Base-by-base conservation (phyloP, 2,329 filamentous ascomycete species). In the Nothophaeocryptopus gaeumannii region DNA sequence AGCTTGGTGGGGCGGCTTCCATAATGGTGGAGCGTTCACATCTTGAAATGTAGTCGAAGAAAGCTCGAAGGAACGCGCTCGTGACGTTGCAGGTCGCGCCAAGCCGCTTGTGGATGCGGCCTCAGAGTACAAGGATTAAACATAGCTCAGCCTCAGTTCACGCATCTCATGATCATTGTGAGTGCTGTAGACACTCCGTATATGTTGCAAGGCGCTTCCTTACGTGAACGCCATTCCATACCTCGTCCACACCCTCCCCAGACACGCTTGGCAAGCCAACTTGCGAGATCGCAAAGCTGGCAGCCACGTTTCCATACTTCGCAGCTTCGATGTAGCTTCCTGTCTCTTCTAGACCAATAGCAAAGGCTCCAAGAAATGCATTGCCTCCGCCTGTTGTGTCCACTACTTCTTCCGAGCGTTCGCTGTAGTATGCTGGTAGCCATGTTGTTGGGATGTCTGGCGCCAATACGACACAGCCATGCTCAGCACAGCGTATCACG, bases 1-100 rank as follows among this genome's bases (percentile, higher is more conserved):
- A 84, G n/a, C 79, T 80, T 4, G 81, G 81, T 29, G 79, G 78
- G 44, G 78, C 71, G 43, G 77, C 73, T 60, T 83, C 79, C 78
- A 82, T 82, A 26, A 12, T 38, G 32, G 20, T 26, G 20, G n/a
- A n/a, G n/a, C n/a, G n/a, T n/a, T n/a, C n/a, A n/a, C n/a, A 26
- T 26, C 20, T 26, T 26, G 20, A 7, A 26, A 26, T 4, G 20
- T 26, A 26, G 4, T 4, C 20, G 4, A 3, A 26, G 20, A 26
- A 26, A 26, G 20, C 20, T 26, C 20, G 20, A 26, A 26, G 20
- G 20, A 26, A 4, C 7, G 20, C 20, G 20, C 20, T 26, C 7
- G 20, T 26, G 20, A 26, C 20, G 20, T 26, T 26, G n/a, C n/a
- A n/a, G n/a, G n/a, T n/a, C n/a, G n/a, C n/a, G n/a, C n/a, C n/a